Base-by-base conservation (phyloP, 331 rosid species). In the Spiraea crenata region DNA sequence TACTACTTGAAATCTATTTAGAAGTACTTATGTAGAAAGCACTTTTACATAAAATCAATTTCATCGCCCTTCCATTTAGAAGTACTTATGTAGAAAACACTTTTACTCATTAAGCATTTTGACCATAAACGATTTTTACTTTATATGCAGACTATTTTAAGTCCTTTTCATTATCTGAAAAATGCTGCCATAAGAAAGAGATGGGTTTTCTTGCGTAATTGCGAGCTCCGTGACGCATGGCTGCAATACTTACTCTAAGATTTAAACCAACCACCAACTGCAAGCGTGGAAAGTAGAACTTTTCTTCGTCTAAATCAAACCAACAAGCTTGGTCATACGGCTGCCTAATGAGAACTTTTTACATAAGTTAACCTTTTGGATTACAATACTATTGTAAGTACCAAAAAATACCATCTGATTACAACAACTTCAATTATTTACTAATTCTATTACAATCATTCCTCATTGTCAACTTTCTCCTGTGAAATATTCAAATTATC, bases 381-480 rank as follows among this genome's bases (percentile, higher is more conserved):
- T 72, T n/a, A 38, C 7, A 39, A 51, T 42, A 11, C 9, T 49
- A 39, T 44, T 42, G 34, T 61, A 62, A 69, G 5, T 12, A 10
- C 50, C 4, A 3, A 71, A 38, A 38, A 37, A 7, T 8, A 11
- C 15, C 34, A 4, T 17, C 52, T 38, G 59, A 49, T 8, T 14
- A 37, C 42, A 7, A 39, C 38, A 4, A 44, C 51, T 62, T 52
- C 19, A 16, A 55, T 35, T 64, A 31, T 52, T 31, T 12, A 64
- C 55, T 9, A 65, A 40, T 3, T 20, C 2, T 41, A 3, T 11
- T 59, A 4, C 35, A 37, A 39, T 37, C 38, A 40, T 25, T 41
- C 47, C 54, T 19, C 71, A 45, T 73, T 65, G 77, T 74, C 77
- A 74, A 74, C 77, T 54, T 31, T 39, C 17, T 46, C 55, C 15